Conservation (phyloP, 2,329 filamentous ascomycete genomes). For the Ophiostoma ulmi region DNA sequence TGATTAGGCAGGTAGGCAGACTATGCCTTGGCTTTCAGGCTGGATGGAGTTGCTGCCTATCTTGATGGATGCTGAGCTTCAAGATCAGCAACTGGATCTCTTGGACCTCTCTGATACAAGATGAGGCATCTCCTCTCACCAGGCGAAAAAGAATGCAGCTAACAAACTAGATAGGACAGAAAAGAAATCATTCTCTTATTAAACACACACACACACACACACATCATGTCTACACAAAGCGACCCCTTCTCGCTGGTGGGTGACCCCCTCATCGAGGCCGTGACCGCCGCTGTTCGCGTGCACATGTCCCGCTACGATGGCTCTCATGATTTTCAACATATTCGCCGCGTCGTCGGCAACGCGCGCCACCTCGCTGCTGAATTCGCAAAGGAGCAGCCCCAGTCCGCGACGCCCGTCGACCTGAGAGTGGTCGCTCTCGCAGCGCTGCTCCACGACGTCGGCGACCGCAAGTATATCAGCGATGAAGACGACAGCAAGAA, state of each 20-base stretch:
- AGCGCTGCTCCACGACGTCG: constrained; percentile 80
- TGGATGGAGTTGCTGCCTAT: not conserved
- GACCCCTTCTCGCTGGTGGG: constrained; percentile 31
- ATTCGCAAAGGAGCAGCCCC: constrained; percentile 38
- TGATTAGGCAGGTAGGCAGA: not conserved
- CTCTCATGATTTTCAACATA: constrained; percentile 84
- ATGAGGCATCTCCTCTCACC: too few relatives aligned
- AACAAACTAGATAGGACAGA: too few relatives aligned
- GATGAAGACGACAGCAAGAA: constrained; percentile 50
- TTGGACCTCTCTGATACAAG: too few relatives aligned
- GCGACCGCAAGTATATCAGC: constrained; percentile 75
- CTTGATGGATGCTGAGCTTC: not conserved
- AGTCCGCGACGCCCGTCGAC: constrained; percentile 40
- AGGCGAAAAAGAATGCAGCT: too few relatives aligned
- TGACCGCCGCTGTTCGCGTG: constrained; percentile 58
- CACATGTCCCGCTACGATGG: constrained; percentile 77
- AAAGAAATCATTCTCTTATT: too few relatives aligned
- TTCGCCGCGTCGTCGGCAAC: constrained; percentile 71
- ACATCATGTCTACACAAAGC: not conserved
- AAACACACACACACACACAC: not conserved
- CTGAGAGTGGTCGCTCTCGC: constrained; percentile 58
- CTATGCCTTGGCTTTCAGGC: not conserved
- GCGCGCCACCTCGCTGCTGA: constrained; percentile 57
- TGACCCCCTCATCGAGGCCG: constrained; percentile 48
- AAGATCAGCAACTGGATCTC: not conserved